Evolutionary conservation across 345 rosid species (phyloP).

Genomic region (Moricandia arvensis): DNA sequence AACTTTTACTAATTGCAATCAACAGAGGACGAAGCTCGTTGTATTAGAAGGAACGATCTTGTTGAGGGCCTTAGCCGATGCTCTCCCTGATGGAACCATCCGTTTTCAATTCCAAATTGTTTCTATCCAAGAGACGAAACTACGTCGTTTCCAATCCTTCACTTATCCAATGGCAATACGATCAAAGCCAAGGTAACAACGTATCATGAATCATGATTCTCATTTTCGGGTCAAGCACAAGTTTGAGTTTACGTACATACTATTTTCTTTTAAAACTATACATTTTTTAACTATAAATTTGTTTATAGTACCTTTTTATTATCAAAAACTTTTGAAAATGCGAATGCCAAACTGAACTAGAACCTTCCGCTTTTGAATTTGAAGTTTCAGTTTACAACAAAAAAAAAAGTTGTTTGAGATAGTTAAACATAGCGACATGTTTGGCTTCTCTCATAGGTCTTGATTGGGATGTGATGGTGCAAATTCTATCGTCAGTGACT

Average conservation of each 20-base stretch:
- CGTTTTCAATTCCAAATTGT: conserved; percentile 30
- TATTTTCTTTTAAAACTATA: not conserved
- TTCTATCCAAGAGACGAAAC: conserved; percentile 23
- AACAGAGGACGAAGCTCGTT: conserved; percentile 37
- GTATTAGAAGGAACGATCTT: conserved; percentile 37
- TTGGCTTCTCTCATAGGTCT: conserved; percentile 24
- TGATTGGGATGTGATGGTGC: conserved; percentile 69
- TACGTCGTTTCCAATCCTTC: conserved; percentile 27
- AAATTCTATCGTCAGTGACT: conserved; percentile 45
- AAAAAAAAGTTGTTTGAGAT: not conserved
- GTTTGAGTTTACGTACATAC: not conserved
- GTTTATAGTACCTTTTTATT: not conserved
- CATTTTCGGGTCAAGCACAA: not conserved
- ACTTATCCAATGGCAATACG: conserved; percentile 20
- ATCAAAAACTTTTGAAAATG: not conserved
- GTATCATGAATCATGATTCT: not conserved
- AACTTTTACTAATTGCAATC: not conserved
- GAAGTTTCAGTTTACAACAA: not conserved
- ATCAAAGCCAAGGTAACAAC: conserved; percentile 38
- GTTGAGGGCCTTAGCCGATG: conserved; percentile 36
- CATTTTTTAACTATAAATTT: not conserved
- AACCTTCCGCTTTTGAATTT: not conserved
- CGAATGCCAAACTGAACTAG: not conserved
- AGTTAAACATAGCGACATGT: not conserved
- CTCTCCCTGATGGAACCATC: conserved; percentile 34